Conservation (phyloP, 1,284 basidiomycete genomes). For the Ceratorhiza oryzae-sativae region DNA sequence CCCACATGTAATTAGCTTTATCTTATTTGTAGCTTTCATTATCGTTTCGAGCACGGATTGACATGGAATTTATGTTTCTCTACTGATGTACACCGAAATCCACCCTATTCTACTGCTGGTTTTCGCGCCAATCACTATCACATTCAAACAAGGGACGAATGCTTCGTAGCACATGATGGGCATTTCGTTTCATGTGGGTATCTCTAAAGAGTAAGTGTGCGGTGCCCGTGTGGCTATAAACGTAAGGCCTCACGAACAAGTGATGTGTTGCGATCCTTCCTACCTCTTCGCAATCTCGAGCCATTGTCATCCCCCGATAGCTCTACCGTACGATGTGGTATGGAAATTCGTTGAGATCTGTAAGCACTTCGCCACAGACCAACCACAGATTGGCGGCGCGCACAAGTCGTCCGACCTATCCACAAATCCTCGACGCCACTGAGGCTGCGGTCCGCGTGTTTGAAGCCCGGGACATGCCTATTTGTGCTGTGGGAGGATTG, state of each 20-base stretch:
- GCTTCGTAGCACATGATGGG: not conserved
- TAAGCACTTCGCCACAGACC: not conserved
- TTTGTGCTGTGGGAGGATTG: constrained; percentile 24
- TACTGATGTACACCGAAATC: constrained; percentile 24
- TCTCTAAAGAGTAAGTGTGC: not conserved
- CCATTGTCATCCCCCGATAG: not conserved
- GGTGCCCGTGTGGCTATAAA: constrained; percentile 21
- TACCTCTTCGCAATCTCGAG: not conserved
- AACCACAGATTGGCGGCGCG: constrained; percentile 14
- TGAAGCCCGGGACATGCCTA: not conserved
- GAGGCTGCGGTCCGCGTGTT: constrained; percentile 16
- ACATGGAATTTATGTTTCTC: constrained; percentile 9
- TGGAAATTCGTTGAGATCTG: constrained; percentile 1
- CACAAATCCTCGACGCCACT: constrained; percentile 14
- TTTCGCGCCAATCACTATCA: not conserved
- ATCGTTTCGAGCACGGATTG: not conserved
- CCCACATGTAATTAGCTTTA: not conserved
- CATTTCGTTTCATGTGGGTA: constrained; percentile 16
- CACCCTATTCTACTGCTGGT: not conserved
- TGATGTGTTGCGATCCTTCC: not conserved
- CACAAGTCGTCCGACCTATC: constrained; percentile 5
- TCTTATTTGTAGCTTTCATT: constrained; percentile 38
- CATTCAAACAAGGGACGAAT: no score
- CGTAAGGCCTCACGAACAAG: not conserved
- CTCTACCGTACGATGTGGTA: not conserved